These are phyloP conservation scores for Carex arenaria DNA, from an alignment of 202 grass and related monocot genomes.

Conservation along the genomic window DNA sequence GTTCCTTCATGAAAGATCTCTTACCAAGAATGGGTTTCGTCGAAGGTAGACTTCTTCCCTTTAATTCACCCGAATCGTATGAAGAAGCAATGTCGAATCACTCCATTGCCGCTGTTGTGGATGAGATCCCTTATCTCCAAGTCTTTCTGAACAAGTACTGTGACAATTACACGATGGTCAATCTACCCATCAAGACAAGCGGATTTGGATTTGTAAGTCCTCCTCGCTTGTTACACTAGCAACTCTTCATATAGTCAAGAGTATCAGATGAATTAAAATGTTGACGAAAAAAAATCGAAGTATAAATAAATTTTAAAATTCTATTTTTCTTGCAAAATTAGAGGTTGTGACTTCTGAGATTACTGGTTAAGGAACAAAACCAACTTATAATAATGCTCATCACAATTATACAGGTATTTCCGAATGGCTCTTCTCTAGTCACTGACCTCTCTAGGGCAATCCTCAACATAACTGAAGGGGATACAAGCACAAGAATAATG, in stretches of 20 bases:
- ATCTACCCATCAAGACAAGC: conserved; percentile 40
- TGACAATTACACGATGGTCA: conserved; percentile 36
- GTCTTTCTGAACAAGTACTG: conserved; percentile 60
- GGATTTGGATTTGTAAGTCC: conserved; percentile 75
- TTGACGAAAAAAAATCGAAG: background rate
- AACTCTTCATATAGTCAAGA: background rate
- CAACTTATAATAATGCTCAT: background rate
- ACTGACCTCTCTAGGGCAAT: conserved; percentile 66
- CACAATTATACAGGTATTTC: conserved; percentile 43
- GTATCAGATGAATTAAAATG: background rate
- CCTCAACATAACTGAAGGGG: conserved; percentile 52
- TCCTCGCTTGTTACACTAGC: background rate
- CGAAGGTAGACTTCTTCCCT: conserved; percentile 27
- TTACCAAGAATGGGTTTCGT: conserved; percentile 37
- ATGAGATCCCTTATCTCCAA: conserved; percentile 63
- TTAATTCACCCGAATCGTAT: conserved; percentile 26
- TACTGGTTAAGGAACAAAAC: background rate
- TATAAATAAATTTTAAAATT: background rate
- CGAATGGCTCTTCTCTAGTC: conserved; percentile 62
- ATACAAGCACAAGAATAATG: conserved; percentile 41
- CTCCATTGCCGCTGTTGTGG: conserved; percentile 47
- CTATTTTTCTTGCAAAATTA: background rate
- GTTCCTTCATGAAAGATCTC: conserved; percentile 43
- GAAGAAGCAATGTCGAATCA: conserved; percentile 51
- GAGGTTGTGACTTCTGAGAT: too few relatives aligned